phyloP scores from a whole-genome alignment of 1,139 yeast genomes.

The Candida albicans region DNA sequence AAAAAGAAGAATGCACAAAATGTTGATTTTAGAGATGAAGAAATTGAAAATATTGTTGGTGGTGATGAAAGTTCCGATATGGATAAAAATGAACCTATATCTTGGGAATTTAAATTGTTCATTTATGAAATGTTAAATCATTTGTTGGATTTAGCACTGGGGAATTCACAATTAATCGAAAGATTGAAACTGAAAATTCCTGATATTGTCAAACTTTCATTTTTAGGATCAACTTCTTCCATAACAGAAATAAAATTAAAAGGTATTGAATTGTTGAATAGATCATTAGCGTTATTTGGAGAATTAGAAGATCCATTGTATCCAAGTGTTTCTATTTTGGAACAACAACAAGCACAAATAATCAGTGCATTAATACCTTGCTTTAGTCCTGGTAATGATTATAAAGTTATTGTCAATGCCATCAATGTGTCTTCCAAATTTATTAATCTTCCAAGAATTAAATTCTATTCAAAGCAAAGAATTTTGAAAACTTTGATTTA shows the following conservation, averaged over 20 bases:
- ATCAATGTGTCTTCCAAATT: slow-evolving; percentile 79
- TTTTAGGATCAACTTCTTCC: slow-evolving; percentile 77
- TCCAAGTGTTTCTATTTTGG: slow-evolving; percentile 70
- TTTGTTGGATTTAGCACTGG: slow-evolving; percentile 44
- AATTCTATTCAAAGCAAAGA: slow-evolving; percentile 55
- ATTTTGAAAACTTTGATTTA: slow-evolving; percentile 66
- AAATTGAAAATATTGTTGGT: slow-evolving; percentile 44
- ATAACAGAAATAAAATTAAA: slow-evolving; percentile 58
- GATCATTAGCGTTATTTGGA: slow-evolving; percentile 47
- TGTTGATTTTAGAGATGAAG: slow-evolving; percentile 46
- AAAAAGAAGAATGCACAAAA: slow-evolving; percentile 36
- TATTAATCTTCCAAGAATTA: slow-evolving; percentile 50
- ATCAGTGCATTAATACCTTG: slow-evolving; percentile 89
- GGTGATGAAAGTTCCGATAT: slow-evolving; percentile 28
- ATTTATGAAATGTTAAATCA: slow-evolving; percentile 60
- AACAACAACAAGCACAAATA: slow-evolving; percentile 93
- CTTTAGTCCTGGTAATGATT: slow-evolving; percentile 72
- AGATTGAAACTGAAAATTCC: slow-evolving; percentile 55
- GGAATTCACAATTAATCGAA: slow-evolving; percentile 39
- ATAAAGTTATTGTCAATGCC: slow-evolving; percentile 75
- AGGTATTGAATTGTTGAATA: slow-evolving; percentile 64
- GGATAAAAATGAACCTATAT: slow-evolving; percentile 59
- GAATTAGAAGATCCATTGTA: slow-evolving; percentile 72
- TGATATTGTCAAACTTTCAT: slow-evolving; percentile 79
- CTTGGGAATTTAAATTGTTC: slow-evolving; percentile 67